phyloP scores from a whole-genome alignment of 805 yeast species.

The Lipomyces lipofer region DNA sequence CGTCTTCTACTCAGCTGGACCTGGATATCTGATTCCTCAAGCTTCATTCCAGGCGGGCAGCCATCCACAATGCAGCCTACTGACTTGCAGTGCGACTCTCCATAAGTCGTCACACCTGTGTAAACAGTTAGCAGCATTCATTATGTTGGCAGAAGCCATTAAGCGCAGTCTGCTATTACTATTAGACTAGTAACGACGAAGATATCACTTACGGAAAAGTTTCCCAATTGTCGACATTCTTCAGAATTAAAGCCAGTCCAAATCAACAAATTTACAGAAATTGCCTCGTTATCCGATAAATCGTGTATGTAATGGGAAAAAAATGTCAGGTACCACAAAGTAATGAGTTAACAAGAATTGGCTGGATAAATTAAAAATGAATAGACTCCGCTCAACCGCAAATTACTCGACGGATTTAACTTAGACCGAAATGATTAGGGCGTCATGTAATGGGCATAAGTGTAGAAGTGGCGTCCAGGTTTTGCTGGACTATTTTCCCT shows the following conservation, averaged over 20 bases:
- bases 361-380: not conserved
- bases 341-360: too few species aligned
- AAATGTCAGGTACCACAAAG: too few species aligned
- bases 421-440: too few species aligned
- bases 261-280: not conserved
- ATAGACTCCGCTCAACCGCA: not conserved
- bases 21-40: slow-evolving; percentile 85
- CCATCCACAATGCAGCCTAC: slow-evolving; percentile 99
- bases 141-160: too few species aligned
- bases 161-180: not conserved
- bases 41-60: slow-evolving; percentile 89
- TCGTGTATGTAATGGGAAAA: too few species aligned
- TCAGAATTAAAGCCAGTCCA: not conserved
- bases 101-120: slow-evolving; percentile 85
- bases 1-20: slow-evolving; percentile 96
- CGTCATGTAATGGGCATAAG: too few species aligned
- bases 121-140: not conserved
- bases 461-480: too few species aligned
- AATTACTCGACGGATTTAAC: not conserved
- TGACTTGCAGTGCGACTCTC: slow-evolving; percentile 95
- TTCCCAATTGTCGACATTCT: slow-evolving; percentile 76
- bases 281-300: too few species aligned
- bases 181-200: not conserved
- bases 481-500: too few species aligned
- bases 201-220: slow-evolving; percentile 42